These are phyloP conservation scores for Plasmodium berghei DNA, from an alignment of 169 alveolate species.

Conservation along the genomic window DNA sequence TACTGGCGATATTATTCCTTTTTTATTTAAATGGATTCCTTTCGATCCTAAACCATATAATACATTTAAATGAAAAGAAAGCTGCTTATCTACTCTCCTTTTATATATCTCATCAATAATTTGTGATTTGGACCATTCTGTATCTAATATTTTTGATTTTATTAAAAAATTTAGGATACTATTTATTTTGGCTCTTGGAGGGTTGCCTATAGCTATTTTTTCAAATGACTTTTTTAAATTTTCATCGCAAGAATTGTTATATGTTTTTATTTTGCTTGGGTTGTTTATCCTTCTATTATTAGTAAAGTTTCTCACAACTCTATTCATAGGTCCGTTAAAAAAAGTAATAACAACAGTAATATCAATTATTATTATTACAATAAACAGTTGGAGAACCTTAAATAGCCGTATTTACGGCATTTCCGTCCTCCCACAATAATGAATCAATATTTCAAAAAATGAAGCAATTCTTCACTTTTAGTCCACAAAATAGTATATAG, in stretches of 20 bases:
- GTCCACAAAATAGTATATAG: too few species aligned
- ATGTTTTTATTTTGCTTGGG: background rate
- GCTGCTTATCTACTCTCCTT: conserved; percentile 34
- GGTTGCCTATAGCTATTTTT: conserved; percentile 48
- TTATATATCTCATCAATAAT: conserved; percentile 58
- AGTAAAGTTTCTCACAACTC: too few species aligned
- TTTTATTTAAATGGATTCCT: conserved; percentile 55
- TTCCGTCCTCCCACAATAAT: too few species aligned
- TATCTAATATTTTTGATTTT: conserved; percentile 19
- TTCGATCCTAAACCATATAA: conserved; percentile 70
- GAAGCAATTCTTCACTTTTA: too few species aligned
- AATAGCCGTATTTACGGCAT: too few species aligned
- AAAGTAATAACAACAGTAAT: too few species aligned
- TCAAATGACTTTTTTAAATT: conserved; percentile 34
- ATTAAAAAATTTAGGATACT: conserved; percentile 32
- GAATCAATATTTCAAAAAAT: too few species aligned
- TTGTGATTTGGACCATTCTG: conserved; percentile 50
- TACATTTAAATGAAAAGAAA: conserved; percentile 57
- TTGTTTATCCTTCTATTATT: too few species aligned
- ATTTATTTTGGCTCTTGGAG: conserved; percentile 72
- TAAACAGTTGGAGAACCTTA: too few species aligned
- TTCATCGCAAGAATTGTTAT: conserved; percentile 11
- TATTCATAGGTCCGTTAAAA: too few species aligned
- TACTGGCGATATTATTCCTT: conserved; percentile 57
- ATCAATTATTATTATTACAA: too few species aligned